phyloP scores from a whole-genome alignment of 805 yeast species.

The Cephaloascus albidus region DNA sequence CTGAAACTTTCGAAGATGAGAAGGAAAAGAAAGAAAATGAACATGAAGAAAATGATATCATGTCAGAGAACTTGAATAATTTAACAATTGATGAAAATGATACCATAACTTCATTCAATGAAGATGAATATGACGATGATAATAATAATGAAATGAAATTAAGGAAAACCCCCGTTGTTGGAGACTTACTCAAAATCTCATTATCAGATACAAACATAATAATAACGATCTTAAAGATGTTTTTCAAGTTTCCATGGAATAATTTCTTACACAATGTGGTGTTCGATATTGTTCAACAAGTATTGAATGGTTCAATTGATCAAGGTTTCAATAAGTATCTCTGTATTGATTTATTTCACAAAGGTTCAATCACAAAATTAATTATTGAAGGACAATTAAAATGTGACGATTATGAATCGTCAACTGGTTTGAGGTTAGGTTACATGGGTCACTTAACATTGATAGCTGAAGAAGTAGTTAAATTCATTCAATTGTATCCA shows the following conservation, averaged over 20 bases:
- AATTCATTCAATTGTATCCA: conserved; percentile 57
- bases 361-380: not conserved
- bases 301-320: conserved; percentile 51
- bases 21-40: conserved; percentile 16
- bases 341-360: conserved; percentile 23
- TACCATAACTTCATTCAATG: not conserved
- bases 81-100: conserved; percentile 11
- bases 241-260: conserved; percentile 37
- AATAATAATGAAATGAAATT: conserved; percentile 12
- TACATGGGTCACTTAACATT: conserved; percentile 96
- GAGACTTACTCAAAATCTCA: conserved; percentile 31
- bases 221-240: conserved; percentile 30
- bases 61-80: conserved; percentile 1
- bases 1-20: conserved; percentile 3
- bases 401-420: conserved; percentile 20
- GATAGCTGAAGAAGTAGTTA: conserved; percentile 92
- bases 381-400: not conserved
- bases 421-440: conserved; percentile 64
- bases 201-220: conserved; percentile 33
- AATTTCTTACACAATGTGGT: conserved; percentile 37
- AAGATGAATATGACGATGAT: conserved; percentile 1
- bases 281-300: conserved; percentile 37
- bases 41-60: conserved; percentile 15
- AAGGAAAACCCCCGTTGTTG: conserved; percentile 25
- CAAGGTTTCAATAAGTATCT: conserved; percentile 77